phyloP scores from a whole-genome alignment of 148 eudicot genomes.

The Cornus kousa region DNA sequence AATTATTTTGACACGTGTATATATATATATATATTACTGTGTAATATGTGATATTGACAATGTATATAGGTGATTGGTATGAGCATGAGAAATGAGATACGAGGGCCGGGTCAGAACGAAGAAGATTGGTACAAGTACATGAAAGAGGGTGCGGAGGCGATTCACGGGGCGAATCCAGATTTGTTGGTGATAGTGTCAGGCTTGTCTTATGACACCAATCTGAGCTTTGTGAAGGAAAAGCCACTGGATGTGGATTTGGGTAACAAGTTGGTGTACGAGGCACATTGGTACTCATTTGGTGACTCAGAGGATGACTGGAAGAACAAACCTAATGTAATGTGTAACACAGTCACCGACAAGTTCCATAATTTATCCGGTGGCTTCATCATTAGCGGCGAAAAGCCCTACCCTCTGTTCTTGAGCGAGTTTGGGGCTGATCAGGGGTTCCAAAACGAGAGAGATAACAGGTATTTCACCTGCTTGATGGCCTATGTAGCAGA shows the following conservation, averaged over 20 bases:
- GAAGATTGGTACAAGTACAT: conserved; percentile 35
- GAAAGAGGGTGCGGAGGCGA: conserved; percentile 28
- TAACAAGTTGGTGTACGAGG: conserved; percentile 43
- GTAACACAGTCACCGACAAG: conserved; percentile 16
- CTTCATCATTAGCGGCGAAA: conserved; percentile 17
- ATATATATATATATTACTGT: too few relatives aligned
- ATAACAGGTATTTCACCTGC: conserved; percentile 28
- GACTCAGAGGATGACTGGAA: conserved; percentile 14
- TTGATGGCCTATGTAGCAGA: conserved; percentile 27
- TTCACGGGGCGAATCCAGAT: conserved; percentile 33
- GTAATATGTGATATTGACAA: too few relatives aligned
- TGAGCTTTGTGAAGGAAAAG: conserved; percentile 22
- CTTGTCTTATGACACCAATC: conserved; percentile 24
- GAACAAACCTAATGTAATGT: conserved; percentile 21
- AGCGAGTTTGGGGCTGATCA: conserved; percentile 44
- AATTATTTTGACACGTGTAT: too few relatives aligned
- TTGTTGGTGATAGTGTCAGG: conserved; percentile 41
- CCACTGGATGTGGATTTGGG: conserved; percentile 14
- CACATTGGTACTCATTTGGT: conserved; percentile 47
- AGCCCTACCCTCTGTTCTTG: conserved; percentile 29
- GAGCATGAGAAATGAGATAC: conserved; percentile 48
- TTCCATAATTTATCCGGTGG: conserved; percentile 23
- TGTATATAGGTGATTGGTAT: conserved; percentile 27
- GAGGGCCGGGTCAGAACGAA: conserved; percentile 31
- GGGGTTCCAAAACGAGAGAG: conserved; percentile 20